A percentile compares a stretch with the other conserved stretches of the same genome.
Conservation (phyloP, 495 filamentous ascomycete species). For the Lineolata rhizophorae region DNA sequence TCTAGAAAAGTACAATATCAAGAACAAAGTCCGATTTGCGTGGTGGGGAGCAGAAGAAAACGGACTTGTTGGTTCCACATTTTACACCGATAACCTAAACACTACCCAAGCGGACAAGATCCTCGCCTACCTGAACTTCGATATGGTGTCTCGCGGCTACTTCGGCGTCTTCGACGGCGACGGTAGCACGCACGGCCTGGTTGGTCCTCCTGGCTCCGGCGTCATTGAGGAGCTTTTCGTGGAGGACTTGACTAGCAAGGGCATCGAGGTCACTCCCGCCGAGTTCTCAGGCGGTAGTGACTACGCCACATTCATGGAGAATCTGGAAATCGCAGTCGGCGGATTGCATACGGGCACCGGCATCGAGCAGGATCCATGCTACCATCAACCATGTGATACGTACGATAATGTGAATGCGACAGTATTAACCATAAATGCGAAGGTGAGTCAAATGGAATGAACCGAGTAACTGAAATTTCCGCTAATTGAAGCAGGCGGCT, state of each 20-base stretch:
- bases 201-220: constrained; percentile 13
- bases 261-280: constrained; percentile 15
- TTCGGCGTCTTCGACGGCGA: constrained; percentile 21
- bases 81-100: constrained; percentile 18
- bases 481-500: no score
- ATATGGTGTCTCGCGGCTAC: constrained; percentile 21
- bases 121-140: constrained; percentile 24
- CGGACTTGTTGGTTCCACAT: constrained; percentile 18
- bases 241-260: constrained; percentile 15
- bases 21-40: constrained; percentile 22
- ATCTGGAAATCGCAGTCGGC: constrained; percentile 17
- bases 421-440: no score
- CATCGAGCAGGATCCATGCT: constrained; percentile 21
- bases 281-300: constrained; percentile 21
- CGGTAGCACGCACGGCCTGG: constrained; percentile 15
- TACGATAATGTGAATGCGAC: constrained; percentile 13
- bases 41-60: constrained; percentile 26
- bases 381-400: constrained; percentile 23
- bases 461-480: no score
- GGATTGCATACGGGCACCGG: constrained; percentile 24
- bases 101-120: constrained; percentile 18
- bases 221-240: constrained; percentile 18
- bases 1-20: constrained; percentile 14
- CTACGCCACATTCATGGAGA: constrained; percentile 21
- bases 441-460: no score